Base-by-base conservation (phyloP, 371 early-diverging fungal species). In the Aphelidium insulamus region DNA sequence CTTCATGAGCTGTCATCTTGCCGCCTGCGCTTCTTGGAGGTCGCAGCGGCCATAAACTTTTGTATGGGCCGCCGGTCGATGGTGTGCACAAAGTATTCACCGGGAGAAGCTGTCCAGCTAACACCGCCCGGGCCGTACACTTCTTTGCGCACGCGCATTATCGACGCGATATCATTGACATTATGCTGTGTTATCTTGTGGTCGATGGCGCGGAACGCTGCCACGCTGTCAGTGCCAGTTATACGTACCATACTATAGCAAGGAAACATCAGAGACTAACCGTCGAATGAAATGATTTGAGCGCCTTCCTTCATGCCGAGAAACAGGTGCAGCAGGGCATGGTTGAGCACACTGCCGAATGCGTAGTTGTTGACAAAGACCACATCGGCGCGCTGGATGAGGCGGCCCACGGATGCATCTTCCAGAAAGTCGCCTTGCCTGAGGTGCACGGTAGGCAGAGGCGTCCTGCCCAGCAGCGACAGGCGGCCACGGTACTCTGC, bases 321-420 rank as follows among this genome's bases (percentile, higher is more conserved):
- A 44, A 94, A 88, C 38, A 75, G 41, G 32, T 78, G 75, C 15
- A 80, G 50, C 21, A 90, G 59, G 16, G 55, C 45, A 36, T 83
- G 80, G 50, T 94, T 91, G 18, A 85, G 59, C 11, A 60, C 51
- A 27, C 76, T 64, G 40, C 71, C 70, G 48, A 90, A 94, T 3
- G 82, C 86, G 43, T 86, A 90, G 50, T 87, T 88, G 54, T 87
- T 88, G 37, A 84, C 84, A 33, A 94, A 61, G 25, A 94, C 58
- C 14, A 94, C 84, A 45, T 88, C 86, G 3, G 85, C 86, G 10
- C 59, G 54, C 14, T 70, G 69, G 33, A 87, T 43, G 23, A 78
- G 69, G 26, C 64, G 43, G 26, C 65, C 56, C 6, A 76, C 45
- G 23, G 61, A 63, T 15, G 66, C 52, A 21, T 61, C 58, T 21